These are phyloP conservation scores for Dionaea muscipula DNA, from an alignment of 179 eudicot genomes.

Conservation along the genomic window DNA sequence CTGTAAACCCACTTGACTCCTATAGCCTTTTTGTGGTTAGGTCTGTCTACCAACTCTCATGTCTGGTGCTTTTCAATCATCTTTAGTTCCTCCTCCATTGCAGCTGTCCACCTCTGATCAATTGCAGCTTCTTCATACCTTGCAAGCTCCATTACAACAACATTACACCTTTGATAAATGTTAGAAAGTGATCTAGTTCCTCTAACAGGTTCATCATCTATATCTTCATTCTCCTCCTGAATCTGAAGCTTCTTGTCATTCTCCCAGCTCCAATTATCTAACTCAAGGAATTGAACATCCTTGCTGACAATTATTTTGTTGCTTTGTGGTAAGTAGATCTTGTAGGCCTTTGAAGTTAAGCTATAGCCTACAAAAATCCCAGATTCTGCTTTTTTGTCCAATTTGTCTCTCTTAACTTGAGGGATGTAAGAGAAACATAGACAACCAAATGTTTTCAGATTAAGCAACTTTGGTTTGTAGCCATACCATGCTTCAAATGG, in stretches of 20 bases:
- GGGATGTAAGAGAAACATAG: neutral
- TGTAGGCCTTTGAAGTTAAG: constrained; percentile 2
- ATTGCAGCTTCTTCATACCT: neutral
- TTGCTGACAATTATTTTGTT: neutral
- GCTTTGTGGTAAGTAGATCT: neutral
- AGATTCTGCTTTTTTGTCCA: neutral
- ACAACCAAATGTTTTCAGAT: constrained; percentile 7
- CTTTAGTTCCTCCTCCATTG: neutral
- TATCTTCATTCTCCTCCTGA: no score
- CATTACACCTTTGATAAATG: neutral
- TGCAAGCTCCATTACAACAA: neutral
- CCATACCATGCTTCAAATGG: constrained; percentile 10
- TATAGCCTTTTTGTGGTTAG: neutral
- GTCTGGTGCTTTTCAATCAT: neutral
- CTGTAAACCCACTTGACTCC: neutral
- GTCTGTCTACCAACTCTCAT: neutral
- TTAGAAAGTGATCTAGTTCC: constrained; percentile 10
- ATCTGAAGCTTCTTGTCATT: neutral
- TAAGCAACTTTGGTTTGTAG: constrained; percentile 4
- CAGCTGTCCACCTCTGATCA: neutral
- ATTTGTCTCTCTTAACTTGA: constrained; percentile 1
- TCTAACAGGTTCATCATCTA: constrained; percentile 2
- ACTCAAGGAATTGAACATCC: no score
- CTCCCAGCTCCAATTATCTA: neutral
- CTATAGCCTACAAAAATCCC: constrained; percentile 6